Conservation (phyloP, 176 grass and related monocot species). For the Lolium rigidum region DNA sequence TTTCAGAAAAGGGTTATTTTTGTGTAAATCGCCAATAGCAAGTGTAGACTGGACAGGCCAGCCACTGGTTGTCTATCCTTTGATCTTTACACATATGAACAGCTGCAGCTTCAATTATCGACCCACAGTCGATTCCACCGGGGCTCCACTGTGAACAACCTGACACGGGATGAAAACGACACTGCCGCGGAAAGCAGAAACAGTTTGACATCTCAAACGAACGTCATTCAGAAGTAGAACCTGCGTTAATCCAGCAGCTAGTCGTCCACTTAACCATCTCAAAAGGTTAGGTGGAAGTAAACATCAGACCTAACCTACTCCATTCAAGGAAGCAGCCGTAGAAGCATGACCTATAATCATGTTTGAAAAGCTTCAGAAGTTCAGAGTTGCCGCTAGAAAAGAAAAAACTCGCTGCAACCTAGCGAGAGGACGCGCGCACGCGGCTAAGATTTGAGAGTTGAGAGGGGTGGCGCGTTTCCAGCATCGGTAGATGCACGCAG, state of each 20-base stretch:
- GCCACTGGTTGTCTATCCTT: background rate
- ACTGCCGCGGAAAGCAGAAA: background rate
- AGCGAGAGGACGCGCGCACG: background rate
- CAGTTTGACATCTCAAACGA: constrained; percentile 14
- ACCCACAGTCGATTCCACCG: background rate
- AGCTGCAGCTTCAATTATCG: background rate
- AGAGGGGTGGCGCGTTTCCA: background rate
- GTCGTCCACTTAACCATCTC: no score
- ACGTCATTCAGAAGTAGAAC: background rate
- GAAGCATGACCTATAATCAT: no score
- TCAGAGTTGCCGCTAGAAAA: no score
- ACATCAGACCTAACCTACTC: background rate
- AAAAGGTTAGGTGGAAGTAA: background rate
- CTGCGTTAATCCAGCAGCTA: no score
- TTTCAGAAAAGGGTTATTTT: no score
- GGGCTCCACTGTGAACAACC: background rate
- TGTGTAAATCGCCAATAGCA: no score
- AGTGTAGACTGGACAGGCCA: no score
- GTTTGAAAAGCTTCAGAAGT: no score
- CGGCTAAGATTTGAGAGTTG: no score
- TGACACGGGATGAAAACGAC: constrained; percentile 8
- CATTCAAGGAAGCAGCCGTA: no score
- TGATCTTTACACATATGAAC: background rate
- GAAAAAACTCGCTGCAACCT: background rate
- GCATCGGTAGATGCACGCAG: background rate